A percentile compares a stretch with the other conserved stretches of the same genome.
phyloP scores from a whole-genome alignment of 495 filamentous ascomycete species.

The Amniculicola lignicola region DNA sequence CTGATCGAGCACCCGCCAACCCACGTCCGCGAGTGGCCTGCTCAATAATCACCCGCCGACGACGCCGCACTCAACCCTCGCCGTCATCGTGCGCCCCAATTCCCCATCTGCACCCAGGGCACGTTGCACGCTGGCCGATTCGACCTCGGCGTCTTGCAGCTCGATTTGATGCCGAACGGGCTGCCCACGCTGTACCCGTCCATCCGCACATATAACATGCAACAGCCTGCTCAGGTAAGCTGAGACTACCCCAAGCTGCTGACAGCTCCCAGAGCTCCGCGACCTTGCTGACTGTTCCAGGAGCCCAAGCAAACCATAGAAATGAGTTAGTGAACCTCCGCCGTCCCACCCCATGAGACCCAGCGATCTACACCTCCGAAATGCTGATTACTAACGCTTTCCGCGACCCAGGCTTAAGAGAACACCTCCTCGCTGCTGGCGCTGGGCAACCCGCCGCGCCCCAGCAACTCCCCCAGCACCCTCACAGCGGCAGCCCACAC shows the following conservation, averaged over 20 bases:
- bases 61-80: conserved; percentile 12
- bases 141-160: conserved; percentile 17
- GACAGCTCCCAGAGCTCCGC: background rate
- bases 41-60: conserved; percentile 31
- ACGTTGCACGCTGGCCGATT: background rate
- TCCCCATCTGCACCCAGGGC: conserved; percentile 2
- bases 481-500: conserved; percentile 34
- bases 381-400: conserved; percentile 27
- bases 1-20: background rate
- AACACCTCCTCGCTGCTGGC: conserved; percentile 44
- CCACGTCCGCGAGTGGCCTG: conserved; percentile 1
- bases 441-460: conserved; percentile 29
- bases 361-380: background rate
- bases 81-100: background rate
- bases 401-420: conserved; percentile 38
- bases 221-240: conserved; percentile 35
- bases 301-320: conserved; percentile 32
- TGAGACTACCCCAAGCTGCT: background rate
- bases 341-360: background rate
- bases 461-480: conserved; percentile 13
- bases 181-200: conserved; percentile 29
- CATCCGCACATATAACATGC: conserved; percentile 30
- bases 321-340: conserved; percentile 30
- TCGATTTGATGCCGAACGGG: conserved; percentile 32
- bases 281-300: conserved; percentile 29